Base-by-base conservation (phyloP, 345 rosid genomes). In the Ricinus communis region DNA sequence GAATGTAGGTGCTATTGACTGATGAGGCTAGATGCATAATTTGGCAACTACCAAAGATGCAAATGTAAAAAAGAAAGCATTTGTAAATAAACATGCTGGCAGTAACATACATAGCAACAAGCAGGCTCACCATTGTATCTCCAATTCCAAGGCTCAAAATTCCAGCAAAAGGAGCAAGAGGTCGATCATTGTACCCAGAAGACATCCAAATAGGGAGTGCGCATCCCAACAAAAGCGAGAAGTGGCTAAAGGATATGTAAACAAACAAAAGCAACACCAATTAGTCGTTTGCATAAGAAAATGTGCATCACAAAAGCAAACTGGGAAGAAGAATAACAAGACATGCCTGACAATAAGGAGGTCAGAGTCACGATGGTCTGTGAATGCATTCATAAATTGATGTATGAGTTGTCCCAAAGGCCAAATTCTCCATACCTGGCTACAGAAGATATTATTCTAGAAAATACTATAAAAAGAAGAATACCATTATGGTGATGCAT, bases 151-250 rank as follows among this genome's bases (percentile, higher is more conserved):
- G 94, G 89, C 99, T 95, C 81, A 95, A 85, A 76, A 95, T 88
- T 80, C 99, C 99, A 69, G 99, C 90, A 82, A 92, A 95, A 51
- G 98, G 93, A 46, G 93, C 85, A 74, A 92, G 93, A 24, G 99
- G 96, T 56, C 98, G 86, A 83, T 95, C 99, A 59, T 87, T 95
- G 85, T 87, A 89, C 58, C 91, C 97, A 30, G 88, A 89, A 68
- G 97, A 95, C 93, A 95, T 86, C 99, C 99, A 95, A 46, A 92
- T 92, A 46, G 99, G 99, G 80, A 95, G 91, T 22, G 97, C 93
- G 75, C 97, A 95, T 60, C 99, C 99, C 88, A 95, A 61, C 72
- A 95, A 80, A 22, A 95, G 90, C 13, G 99, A 95, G 80, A 95
- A 95, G 79, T 95, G 97, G 83, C 97, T 92, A 62, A 72, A 80